Conservation (phyloP, 1,284 basidiomycete genomes). For the Malassezia dermatis region DNA sequence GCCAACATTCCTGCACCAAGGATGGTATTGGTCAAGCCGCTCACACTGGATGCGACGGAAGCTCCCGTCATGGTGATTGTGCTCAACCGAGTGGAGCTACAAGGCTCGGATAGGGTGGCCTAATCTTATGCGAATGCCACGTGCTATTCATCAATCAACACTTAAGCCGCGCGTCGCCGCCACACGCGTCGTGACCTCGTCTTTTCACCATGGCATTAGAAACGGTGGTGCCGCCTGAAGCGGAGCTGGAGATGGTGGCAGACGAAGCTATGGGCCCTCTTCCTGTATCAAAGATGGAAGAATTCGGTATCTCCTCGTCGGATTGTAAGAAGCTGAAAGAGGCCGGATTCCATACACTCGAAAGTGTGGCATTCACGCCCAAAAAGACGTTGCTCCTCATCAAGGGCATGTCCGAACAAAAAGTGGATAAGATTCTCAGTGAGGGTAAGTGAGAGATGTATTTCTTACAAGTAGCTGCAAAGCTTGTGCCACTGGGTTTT, state of each 20-base stretch:
- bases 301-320: constrained; percentile 77
- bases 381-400: constrained; percentile 84
- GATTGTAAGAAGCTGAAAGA: constrained; percentile 95
- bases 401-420: constrained; percentile 94
- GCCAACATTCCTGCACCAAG: constrained; percentile 46
- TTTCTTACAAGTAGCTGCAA: constrained; percentile 60
- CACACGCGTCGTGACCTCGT: constrained; percentile 1
- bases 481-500: constrained; percentile 93
- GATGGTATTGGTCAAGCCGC: constrained; percentile 47
- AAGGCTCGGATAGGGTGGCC: neutral
- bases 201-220: constrained; percentile 7
- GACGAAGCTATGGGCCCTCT: constrained; percentile 32
- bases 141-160: constrained; percentile 2
- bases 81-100: neutral
- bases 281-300: constrained; percentile 49
- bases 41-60: constrained; percentile 31
- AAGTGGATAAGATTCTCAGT: constrained; percentile 88
- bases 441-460: constrained; percentile 59
- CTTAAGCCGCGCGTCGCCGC: neutral
- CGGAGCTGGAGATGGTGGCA: constrained; percentile 22
- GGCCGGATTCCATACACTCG: constrained; percentile 83
- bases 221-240: neutral
- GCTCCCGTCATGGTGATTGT: neutral
- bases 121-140: neutral
- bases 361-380: constrained; percentile 91